Base-by-base conservation (phyloP, 768 basidiomycete genomes). In the Naganishia randhawae region DNA sequence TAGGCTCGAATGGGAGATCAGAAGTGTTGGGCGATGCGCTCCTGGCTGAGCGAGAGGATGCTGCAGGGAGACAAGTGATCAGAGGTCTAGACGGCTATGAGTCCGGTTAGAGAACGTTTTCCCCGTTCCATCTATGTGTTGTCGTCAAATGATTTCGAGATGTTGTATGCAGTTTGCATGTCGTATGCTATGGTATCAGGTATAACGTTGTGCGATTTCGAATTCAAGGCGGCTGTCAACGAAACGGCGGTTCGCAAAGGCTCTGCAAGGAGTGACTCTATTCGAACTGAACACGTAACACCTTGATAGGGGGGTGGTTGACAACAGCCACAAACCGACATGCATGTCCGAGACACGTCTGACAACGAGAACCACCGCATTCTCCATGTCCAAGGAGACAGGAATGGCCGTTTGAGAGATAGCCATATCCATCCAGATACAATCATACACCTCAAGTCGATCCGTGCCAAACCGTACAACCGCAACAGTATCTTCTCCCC, bases 361-460 rank as follows among this genome's bases (percentile, higher is more conserved):
- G 51, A 50, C 8, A 19, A 19, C 48, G n/a, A 25, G 16, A 50
- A 9, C 11, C 13, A 10, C n/a, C 51, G 29, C n/a, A 10, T 13
- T 29, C 51, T 14, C 13, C 51, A 53, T 14, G 27, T 29, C 22
- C 13, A n/a, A 4, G 29, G 25, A 53, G 32, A 35, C 33, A 37
- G 14, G 37, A 9, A n/a, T 33, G 37, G 11, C 37, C 37, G 32
- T 25, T 37, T 39, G n/a, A 55, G 54, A 61, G 57, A 61, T 61
- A 41, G 57, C 57, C 57, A 61, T 61, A 61, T 61, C 54, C 57
- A 41, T 61, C 57, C 57, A 61, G 57, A 61, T 61, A 55, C 57
- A 61, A 61, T 61, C 57, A 61, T 61, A 61, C 57, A 61, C 57
- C 57, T 61, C 57, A 61, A 61, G 57, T 61, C 57, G 57, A 61